phyloP scores from a whole-genome alignment of 2,329 filamentous ascomycete species.

The Pestalotiopsis fici region DNA sequence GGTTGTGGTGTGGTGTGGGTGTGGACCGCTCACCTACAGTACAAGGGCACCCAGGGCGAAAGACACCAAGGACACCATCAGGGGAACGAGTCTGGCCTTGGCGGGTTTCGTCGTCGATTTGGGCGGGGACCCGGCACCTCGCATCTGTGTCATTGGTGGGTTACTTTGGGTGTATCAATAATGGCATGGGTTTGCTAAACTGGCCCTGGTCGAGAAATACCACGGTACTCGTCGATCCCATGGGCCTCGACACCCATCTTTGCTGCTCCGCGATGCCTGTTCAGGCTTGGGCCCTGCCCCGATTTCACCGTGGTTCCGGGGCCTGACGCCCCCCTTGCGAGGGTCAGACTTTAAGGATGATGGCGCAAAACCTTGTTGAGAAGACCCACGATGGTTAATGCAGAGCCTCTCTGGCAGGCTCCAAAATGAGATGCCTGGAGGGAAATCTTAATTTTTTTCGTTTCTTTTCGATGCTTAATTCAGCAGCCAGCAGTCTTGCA shows the following conservation, averaged over 20 bases:
- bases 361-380: constrained; percentile 6
- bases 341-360: not conserved
- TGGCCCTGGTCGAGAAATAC: constrained; percentile 9
- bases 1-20: not conserved
- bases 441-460: not conserved
- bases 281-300: not conserved
- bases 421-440: not conserved
- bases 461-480: not conserved
- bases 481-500: not conserved
- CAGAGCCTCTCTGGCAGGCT: constrained; percentile 2
- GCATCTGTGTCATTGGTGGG: constrained; percentile 10
- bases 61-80: constrained; percentile 11
- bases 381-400: constrained; percentile 6
- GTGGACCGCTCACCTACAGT: not conserved
- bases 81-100: constrained; percentile 9
- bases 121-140: constrained; percentile 5
- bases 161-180: constrained; percentile 8
- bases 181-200: constrained; percentile 2
- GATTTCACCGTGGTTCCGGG: not conserved
- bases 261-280: constrained; percentile 1
- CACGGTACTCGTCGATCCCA: constrained; percentile 8
- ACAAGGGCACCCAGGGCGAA: not conserved
- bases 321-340: not conserved
- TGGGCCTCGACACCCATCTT: not conserved
- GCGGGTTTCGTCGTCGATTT: constrained; percentile 10